Base-by-base conservation (phyloP, 2,329 filamentous ascomycete species). In the Aspergillus quadrilineatus region DNA sequence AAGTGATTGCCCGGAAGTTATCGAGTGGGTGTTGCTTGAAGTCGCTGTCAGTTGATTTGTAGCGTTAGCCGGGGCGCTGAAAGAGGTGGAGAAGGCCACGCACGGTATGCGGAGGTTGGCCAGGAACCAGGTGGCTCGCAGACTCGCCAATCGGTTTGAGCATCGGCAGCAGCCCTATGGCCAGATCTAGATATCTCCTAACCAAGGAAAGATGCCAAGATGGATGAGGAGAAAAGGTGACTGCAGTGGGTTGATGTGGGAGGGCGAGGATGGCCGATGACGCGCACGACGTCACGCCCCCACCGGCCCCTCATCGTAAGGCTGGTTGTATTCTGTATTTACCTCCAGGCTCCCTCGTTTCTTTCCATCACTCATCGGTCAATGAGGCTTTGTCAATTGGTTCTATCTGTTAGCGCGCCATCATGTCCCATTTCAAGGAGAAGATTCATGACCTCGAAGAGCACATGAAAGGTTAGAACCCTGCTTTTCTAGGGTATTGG, bases 341-440 rank as follows among this genome's bases (percentile, higher is more conserved):
- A 39, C 44, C 29, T n/a, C 37, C 50, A 30, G 17, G 43, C 37
- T 14, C 26, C 46, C 30, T 15, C 43, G 12, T 28, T 37, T 14
- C 34, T 37, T 14, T 14, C 34, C 8, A 37, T 22, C 22, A 22
- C 22, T 22, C 22, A 22, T 22, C 22, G 22, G 22, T 22, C 22
- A 22, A 22, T 22, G 34, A 14, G 34, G 14, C 28, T 32, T 10
- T 15, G 28, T 36, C 44, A 34, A 22, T 34, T 22, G 6, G 26
- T 45, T 32, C 17, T 36, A 15, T 26, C 29, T n/a, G 14, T 14
- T 22, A 12, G 32, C n/a, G 47, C 32, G 37, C 49, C 60, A 59
- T 29, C 39, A 70, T 70, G 67, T 64, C 65, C 5, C 63, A 61
- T 53, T 58, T 66, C 46, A 70, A 63, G 57, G 58, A 63, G 7